Base-by-base conservation (phyloP, 2,329 filamentous ascomycete species). In the Fusarium pseudograminearum region DNA sequence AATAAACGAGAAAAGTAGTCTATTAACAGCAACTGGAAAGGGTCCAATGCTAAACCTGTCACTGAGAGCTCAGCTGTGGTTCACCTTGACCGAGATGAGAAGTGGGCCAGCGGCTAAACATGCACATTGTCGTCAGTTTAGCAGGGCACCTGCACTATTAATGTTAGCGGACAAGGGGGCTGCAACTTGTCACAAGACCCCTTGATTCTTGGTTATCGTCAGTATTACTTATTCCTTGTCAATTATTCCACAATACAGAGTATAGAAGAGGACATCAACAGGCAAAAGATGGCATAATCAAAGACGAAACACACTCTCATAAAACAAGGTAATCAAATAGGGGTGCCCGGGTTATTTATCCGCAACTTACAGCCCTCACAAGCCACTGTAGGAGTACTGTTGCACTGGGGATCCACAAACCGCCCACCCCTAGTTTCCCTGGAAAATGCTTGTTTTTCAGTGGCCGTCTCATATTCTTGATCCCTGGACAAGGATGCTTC, bases 371-470 rank as follows among this genome's bases (percentile, higher is more conserved):
- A 52, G 24, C 36, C 36, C 36, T 40, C 2, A n/a, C n/a, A 40
- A 20, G 12, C 22, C 22, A 26, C 15, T 16, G 22, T 42, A 50
- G 18, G 31, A 31, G 9, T 36, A n/a, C 46, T 24, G 46, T 36
- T 28, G 44, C 42, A 36, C 53, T 61, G 66, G 66, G 66, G 28
- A 47, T 56, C 53, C 40, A 48, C 63, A 57, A 47, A 26, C 44
- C 44, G 51, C 38, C 38, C 42, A 62, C 67, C 57, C 67, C 67
- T 70, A 59, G 53, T 40, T 24, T 20, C 22, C 24, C 48, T 52
- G 34, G 9, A 52, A 70, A 64, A 64, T 58, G 62, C 67, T 70
- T 70, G 50, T 60, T 71, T 68, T 63, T 70, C 67, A 70, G 63
- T 70, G 67, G 67, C 55, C 55, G 58, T 52, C 41, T 63, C 47